Evolutionary conservation across 1,284 basidiomycete species (phyloP).

Genomic region (Ustilago cynodontis): DNA sequence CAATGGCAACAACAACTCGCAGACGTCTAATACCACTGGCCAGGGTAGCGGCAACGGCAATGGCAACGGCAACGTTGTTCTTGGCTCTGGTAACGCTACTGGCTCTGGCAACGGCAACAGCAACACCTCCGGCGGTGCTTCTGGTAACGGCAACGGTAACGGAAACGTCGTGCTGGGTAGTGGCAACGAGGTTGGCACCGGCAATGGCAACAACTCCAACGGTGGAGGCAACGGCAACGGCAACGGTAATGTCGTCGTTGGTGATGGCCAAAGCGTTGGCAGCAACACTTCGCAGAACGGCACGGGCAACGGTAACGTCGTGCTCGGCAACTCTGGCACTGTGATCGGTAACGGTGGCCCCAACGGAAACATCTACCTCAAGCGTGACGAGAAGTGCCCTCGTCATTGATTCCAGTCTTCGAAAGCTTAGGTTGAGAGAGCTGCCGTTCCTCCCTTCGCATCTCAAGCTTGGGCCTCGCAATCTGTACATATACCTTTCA

Average conservation of each 20-base stretch:
- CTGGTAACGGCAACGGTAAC: slow-evolving; percentile 20
- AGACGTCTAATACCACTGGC: not conserved
- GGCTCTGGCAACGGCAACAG: slow-evolving; percentile 18
- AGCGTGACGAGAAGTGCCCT: slow-evolving; percentile 4
- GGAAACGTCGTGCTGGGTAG: slow-evolving; percentile 12
- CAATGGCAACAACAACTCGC: slow-evolving; percentile 5
- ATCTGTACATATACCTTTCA: slow-evolving; percentile 3
- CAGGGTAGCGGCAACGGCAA: slow-evolving; percentile 10
- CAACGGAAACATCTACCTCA: slow-evolving; percentile 33
- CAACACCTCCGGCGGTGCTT: slow-evolving; percentile 9
- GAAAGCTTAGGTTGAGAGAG: not conserved
- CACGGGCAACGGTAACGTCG: slow-evolving; percentile 18
- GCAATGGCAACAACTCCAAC: slow-evolving; percentile 11
- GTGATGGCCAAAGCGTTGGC: slow-evolving; percentile 6
- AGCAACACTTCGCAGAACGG: slow-evolving; percentile 14
- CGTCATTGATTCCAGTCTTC: not conserved
- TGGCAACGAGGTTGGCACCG: slow-evolving; percentile 5
- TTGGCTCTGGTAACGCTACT: not conserved
- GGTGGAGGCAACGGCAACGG: slow-evolving; percentile 23
- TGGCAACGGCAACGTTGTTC: slow-evolving; percentile 8
- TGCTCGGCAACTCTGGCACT: slow-evolving; percentile 20
- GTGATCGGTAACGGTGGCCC: slow-evolving; percentile 18
- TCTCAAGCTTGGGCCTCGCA: not conserved
- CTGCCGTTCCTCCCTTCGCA: not conserved
- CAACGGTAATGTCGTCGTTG: slow-evolving; percentile 22